phyloP scores from a whole-genome alignment of 225 moss, liverwort and hornwort genomes.

The Straminergon stramineum region DNA sequence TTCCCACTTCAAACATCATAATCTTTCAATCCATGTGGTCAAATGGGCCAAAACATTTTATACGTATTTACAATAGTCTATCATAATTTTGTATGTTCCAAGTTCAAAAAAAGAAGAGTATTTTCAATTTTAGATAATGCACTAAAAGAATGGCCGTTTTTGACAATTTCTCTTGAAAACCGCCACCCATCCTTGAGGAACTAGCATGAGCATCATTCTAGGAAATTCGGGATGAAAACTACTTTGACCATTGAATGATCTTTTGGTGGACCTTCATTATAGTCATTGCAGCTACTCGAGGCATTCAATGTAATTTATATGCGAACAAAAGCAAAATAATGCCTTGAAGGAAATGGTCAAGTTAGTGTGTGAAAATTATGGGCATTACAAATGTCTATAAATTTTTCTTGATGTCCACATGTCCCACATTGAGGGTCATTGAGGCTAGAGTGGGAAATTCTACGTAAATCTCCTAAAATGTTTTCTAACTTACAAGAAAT shows the following conservation, averaged over 20 bases:
- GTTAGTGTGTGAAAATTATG: neutral
- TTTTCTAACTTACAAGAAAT: no score
- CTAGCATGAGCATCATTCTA: neutral
- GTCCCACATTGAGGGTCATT: neutral
- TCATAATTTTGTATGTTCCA: neutral
- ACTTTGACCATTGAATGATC: neutral
- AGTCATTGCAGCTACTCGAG: neutral
- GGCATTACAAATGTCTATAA: neutral
- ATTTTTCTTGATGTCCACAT: neutral
- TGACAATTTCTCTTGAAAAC: neutral
- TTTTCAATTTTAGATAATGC: no score
- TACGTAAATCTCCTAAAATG: no score
- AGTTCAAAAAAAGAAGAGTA: neutral
- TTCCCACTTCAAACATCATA: neutral
- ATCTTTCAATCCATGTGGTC: neutral
- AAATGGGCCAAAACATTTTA: neutral
- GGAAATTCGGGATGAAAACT: neutral
- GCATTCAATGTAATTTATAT: neutral
- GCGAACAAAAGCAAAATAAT: neutral
- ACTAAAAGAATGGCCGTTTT: neutral
- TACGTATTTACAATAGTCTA: no score
- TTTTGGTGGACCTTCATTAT: neutral
- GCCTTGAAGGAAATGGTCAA: neutral
- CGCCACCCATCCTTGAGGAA: accelerated
- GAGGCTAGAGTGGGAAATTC: neutral